A percentile compares a stretch with the other conserved stretches of the same genome.
phyloP scores from a whole-genome alignment of 768 basidiomycete species.

The Arthromyces matolae region DNA sequence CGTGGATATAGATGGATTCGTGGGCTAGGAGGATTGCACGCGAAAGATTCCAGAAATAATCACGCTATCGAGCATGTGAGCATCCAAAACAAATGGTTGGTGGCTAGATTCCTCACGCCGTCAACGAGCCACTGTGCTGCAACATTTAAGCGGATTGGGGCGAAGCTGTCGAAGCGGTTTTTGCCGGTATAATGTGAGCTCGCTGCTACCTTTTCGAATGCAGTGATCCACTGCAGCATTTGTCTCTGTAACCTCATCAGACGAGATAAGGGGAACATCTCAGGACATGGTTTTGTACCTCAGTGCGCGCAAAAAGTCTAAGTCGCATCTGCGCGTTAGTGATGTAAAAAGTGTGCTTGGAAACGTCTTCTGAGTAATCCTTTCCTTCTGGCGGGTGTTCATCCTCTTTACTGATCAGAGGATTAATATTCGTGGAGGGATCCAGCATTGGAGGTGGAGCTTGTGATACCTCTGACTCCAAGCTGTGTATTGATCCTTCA shows the following conservation, averaged over 20 bases:
- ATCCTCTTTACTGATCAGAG: conserved; percentile 32
- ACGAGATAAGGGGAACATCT: conserved; percentile 1
- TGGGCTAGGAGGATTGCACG: conserved; percentile 87
- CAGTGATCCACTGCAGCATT: conserved; percentile 96
- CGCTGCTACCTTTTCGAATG: conserved; percentile 75
- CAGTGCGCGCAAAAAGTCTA: conserved; percentile 83
- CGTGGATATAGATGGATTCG: conserved; percentile 90
- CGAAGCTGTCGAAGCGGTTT: conserved; percentile 93
- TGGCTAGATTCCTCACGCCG: conserved; percentile 55
- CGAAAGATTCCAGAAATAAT: conserved; percentile 97
- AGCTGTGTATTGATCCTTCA: conserved; percentile 16
- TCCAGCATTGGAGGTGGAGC: conserved; percentile 64
- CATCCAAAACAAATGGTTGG: neutral
- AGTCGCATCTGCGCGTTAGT: conserved; percentile 87
- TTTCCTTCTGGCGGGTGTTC: conserved; percentile 17
- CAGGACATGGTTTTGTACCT: conserved; percentile 40
- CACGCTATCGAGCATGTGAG: conserved; percentile 54
- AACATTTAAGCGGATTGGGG: conserved; percentile 88
- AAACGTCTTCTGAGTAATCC: conserved; percentile 46
- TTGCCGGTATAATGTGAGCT: conserved; percentile 72
- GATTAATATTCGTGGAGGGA: conserved; percentile 73
- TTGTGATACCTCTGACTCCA: conserved; percentile 32
- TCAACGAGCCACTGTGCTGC: conserved; percentile 98
- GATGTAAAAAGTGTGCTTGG: conserved; percentile 93
- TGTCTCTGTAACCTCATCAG: conserved; percentile 54